Evolutionary conservation across 441 rosid genomes (phyloP).

Genomic region (Geranium incanum): DNA sequence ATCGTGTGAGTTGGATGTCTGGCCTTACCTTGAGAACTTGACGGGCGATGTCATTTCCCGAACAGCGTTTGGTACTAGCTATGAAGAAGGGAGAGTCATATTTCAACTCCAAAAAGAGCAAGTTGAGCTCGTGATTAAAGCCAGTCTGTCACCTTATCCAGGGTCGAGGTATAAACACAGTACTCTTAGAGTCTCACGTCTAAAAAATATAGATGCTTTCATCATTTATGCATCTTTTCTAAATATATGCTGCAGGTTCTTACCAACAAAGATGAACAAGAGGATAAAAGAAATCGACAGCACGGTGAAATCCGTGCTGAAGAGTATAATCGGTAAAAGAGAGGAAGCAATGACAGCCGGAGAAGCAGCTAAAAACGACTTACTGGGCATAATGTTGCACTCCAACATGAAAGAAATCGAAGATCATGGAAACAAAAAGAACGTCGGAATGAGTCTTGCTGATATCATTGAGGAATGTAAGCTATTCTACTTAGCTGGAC

Average conservation of each 20-base stretch:
- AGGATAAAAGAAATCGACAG: constrained; percentile 27
- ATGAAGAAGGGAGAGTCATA: constrained; percentile 23
- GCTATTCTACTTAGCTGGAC: constrained; percentile 42
- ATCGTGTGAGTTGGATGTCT: constrained; percentile 19
- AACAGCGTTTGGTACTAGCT: constrained; percentile 32
- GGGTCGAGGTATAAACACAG: neutral
- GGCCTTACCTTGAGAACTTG: constrained; percentile 17
- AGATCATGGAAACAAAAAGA: constrained; percentile 21
- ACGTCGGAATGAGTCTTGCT: constrained; percentile 30
- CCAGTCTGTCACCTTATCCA: neutral
- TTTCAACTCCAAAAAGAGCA: constrained; percentile 26
- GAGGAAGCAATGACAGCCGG: constrained; percentile 31
- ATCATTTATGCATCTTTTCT: too few species aligned
- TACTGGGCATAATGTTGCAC: constrained; percentile 35
- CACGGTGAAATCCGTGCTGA: constrained; percentile 24
- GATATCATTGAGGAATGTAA: constrained; percentile 45
- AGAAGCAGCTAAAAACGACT: constrained; percentile 24
- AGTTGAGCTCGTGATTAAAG: constrained; percentile 16
- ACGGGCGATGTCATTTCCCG: constrained; percentile 26
- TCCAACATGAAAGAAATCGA: constrained; percentile 27
- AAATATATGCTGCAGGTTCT: constrained; percentile 23
- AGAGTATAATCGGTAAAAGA: constrained; percentile 26
- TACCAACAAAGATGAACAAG: constrained; percentile 31
- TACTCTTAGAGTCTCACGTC: too few species aligned
- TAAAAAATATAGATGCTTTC: too few species aligned